Base-by-base conservation (phyloP, 352 stramenopile species). In the Phytophthora tubulina region DNA sequence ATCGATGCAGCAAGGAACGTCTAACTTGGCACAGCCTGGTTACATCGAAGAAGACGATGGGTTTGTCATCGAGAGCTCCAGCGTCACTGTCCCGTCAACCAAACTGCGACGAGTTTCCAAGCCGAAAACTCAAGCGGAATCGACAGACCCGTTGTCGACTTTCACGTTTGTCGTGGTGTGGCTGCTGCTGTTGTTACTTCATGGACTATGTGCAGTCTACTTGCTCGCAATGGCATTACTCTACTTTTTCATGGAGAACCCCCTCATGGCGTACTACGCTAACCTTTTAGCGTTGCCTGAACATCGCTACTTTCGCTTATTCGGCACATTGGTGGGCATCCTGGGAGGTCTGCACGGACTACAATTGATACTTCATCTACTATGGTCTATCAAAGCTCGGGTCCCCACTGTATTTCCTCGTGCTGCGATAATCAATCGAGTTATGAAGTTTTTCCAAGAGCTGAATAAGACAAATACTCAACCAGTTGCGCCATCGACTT, bases 191-290 rank as follows among this genome's bases (percentile, higher is more conserved):
- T 38, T 77, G 33, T 21, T 7, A 46, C 44, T 67, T 10, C 70
- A 73, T 50, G 70, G 58, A 3, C 9, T 72, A 9, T 77, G 63
- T 13, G 59, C 53, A 3, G 7, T 33, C 9, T 80, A 68, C 10
- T 41, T 80, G 14, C n/a, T 76, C 1, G 63, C 63, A 0, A 63
- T 59, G 36, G 39, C 54, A 8, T 11, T 67, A 2, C 50, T 84
- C 13, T 76, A 86, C 46, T 75, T 65, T 51, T 78, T 78, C 53
- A 65, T 86, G 50, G 70, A 79, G 35, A 63, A 75, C 4, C 78
- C 73, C 8, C 75, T 75, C 46, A 80, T 88, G 73, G 66, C 58
- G 32, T 88, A 85, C 69, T 86, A 86, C 60, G 53, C 72, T 2
- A 62, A 77, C 15, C 39, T 88, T n/a, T 60, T 85, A 8, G 60